Conservation (phyloP, 2,329 filamentous ascomycete genomes). For the Diplodia mutila region DNA sequence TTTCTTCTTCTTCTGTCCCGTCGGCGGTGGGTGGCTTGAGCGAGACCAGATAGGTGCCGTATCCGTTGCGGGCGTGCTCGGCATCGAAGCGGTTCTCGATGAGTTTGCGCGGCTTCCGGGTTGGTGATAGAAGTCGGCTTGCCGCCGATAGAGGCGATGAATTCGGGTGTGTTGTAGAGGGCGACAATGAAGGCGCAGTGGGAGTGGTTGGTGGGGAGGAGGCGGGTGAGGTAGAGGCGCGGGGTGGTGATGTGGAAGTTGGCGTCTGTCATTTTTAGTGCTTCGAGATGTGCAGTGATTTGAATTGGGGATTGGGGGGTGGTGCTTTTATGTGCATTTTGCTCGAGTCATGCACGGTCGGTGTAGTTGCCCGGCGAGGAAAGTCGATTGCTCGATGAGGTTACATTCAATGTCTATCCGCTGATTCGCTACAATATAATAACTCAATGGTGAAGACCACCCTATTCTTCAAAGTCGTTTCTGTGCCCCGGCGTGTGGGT, state of each 20-base stretch:
- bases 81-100: conserved; percentile 23
- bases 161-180: conserved; percentile 34
- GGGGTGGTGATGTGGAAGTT: conserved; percentile 34
- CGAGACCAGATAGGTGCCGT: conserved; percentile 36
- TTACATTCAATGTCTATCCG: not conserved
- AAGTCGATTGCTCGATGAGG: no score
- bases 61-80: conserved; percentile 34
- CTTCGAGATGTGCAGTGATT: no score
- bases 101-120: conserved; percentile 28
- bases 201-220: conserved; percentile 28
- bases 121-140: conserved; percentile 29
- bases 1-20: not conserved
- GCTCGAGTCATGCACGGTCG: no score
- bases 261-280: conserved; percentile 25
- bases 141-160: conserved; percentile 29
- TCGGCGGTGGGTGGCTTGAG: conserved; percentile 28
- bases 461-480: not conserved
- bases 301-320: not conserved
- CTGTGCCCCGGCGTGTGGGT: conserved; percentile 2
- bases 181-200: conserved; percentile 37
- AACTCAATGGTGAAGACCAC: not conserved
- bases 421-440: not conserved
- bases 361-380: no score
- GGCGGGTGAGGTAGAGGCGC: conserved; percentile 33
- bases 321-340: not conserved